Percentiles rank a stretch among this genome's conserved stretches.
phyloP scores from a whole-genome alignment of 805 yeast genomes.

The Phaffomyces thermotolerans region DNA sequence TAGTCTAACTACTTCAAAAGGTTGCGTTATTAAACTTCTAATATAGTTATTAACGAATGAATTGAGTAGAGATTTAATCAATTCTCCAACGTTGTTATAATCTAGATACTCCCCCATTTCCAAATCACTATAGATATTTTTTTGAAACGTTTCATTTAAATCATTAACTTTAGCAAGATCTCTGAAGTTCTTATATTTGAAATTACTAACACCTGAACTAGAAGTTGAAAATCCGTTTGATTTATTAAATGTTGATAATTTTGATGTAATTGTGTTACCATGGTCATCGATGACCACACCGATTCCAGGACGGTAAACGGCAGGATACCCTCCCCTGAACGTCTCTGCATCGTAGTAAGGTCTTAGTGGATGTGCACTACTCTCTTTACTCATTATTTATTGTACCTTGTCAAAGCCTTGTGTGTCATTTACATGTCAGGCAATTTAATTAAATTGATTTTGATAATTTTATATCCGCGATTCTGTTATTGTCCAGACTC shows the following conservation, averaged over 20 bases:
- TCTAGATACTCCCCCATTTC: constrained; percentile 66
- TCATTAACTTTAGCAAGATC: constrained; percentile 17
- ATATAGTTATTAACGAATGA: constrained; percentile 64
- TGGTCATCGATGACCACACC: constrained; percentile 46
- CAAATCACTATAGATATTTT: constrained; percentile 35
- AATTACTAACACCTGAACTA: background rate
- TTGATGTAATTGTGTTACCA: constrained; percentile 34
- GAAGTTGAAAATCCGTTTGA: constrained; percentile 6
- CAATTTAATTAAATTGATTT: background rate
- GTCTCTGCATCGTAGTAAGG: constrained; percentile 68
- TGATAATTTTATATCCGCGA: background rate
- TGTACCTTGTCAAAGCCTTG: background rate
- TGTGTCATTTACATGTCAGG: background rate
- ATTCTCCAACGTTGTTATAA: constrained; percentile 46
- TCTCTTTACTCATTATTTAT: constrained; percentile 1
- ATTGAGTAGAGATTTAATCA: constrained; percentile 47
- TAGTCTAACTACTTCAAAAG: constrained; percentile 77
- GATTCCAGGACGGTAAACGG: constrained; percentile 51
- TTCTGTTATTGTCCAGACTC: no score
- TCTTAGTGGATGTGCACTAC: constrained; percentile 30
- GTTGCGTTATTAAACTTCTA: constrained; percentile 69
- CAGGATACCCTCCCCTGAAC: constrained; percentile 58
- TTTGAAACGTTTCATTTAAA: constrained; percentile 20
- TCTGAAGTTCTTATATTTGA: constrained; percentile 11
- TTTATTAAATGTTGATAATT: constrained; percentile 22